phyloP scores from a whole-genome alignment of 2,329 filamentous ascomycete genomes.

The Aspergillus melleus region DNA sequence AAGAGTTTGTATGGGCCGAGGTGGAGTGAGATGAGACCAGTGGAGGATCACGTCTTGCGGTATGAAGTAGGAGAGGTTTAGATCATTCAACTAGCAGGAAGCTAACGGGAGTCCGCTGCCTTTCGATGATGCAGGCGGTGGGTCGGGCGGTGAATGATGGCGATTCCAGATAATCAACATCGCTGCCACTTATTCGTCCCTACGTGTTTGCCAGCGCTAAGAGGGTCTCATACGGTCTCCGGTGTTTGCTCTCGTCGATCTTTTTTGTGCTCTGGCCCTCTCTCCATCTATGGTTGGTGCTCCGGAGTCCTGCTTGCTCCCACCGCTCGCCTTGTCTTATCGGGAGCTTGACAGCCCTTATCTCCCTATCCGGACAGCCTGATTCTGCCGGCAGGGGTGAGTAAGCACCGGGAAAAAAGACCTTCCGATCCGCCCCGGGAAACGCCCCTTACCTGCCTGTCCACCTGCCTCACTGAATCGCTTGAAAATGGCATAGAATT shows the following conservation, averaged over 20 bases:
- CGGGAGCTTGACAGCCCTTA: neutral
- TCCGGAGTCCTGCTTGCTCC: constrained; percentile 12
- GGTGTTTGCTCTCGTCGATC: neutral
- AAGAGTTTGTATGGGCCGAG: neutral
- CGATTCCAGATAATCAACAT: no score
- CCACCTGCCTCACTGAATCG: no score
- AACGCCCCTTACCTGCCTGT: no score
- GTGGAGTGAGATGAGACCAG: neutral
- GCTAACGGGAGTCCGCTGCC: constrained; percentile 17
- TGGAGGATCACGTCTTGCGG: neutral
- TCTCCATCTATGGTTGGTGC: neutral
- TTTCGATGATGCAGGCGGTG: constrained; percentile 32
- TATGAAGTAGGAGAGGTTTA: neutral
- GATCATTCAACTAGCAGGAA: neutral
- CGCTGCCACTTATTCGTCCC: neutral
- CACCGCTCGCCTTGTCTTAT: constrained; percentile 6
- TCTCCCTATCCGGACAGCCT: no score
- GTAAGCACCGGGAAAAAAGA: no score
- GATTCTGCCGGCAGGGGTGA: no score
- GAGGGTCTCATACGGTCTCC: neutral
- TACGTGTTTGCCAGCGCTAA: neutral
- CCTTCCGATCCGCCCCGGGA: no score
- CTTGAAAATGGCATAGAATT: no score
- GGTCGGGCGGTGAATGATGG: neutral
- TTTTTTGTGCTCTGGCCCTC: neutral